phyloP scores from a whole-genome alignment of 2,329 filamentous ascomycete genomes.

The Stagonosporopsis vannaccii region DNA sequence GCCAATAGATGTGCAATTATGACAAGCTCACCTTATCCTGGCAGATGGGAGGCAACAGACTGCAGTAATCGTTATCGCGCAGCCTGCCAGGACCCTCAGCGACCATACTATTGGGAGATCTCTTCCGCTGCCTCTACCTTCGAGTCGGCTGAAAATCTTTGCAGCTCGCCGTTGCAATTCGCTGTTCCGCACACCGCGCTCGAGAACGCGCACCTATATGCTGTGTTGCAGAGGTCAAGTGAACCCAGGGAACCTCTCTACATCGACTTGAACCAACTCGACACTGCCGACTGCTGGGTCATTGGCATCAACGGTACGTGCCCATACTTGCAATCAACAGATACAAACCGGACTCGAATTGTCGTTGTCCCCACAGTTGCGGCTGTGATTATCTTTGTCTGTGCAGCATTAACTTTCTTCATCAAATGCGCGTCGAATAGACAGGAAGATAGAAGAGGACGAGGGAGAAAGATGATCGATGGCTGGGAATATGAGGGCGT shows the following conservation, averaged over 20 bases:
- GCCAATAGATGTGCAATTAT: conserved; percentile 64
- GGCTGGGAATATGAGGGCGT: conserved; percentile 75
- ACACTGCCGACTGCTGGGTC: conserved; percentile 66
- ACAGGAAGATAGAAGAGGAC: conserved; percentile 59
- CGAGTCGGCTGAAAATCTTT: conserved; percentile 54
- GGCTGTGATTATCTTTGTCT: conserved; percentile 67
- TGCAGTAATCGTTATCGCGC: conserved; percentile 61
- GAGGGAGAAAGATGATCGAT: conserved; percentile 56
- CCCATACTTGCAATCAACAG: conserved; percentile 60
- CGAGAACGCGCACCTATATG: conserved; percentile 67
- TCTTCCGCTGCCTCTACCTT: conserved; percentile 55
- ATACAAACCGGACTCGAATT: conserved; percentile 54
- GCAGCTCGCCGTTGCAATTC: conserved; percentile 60
- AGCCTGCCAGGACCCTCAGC: conserved; percentile 62
- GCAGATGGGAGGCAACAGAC: conserved; percentile 66
- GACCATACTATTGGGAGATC: conserved; percentile 67
- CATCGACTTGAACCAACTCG: conserved; percentile 68
- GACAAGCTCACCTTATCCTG: conserved; percentile 53
- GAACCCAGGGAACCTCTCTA: conserved; percentile 52
- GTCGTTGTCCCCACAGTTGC: conserved; percentile 69
- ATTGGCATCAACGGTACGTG: conserved; percentile 63
- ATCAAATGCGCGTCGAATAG: conserved; percentile 71
- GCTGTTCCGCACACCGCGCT: conserved; percentile 66
- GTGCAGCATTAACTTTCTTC: conserved; percentile 67
- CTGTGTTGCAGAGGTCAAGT: conserved; percentile 27